A percentile compares a stretch with the other conserved stretches of the same genome.
These are phyloP conservation scores for Boechera divaricarpa DNA, from an alignment of 345 rosid species.

Conservation along the genomic window DNA sequence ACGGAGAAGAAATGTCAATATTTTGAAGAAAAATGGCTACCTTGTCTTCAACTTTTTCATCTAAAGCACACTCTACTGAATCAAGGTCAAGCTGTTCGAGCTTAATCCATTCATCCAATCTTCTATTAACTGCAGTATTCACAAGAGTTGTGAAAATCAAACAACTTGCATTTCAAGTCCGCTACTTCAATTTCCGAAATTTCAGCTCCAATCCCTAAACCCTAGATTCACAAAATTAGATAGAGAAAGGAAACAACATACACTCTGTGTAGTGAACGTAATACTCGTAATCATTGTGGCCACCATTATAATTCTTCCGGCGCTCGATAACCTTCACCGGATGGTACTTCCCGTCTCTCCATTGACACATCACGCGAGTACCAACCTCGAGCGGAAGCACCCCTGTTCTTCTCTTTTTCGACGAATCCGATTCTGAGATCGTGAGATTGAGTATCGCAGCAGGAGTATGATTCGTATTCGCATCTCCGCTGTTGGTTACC, in stretches of 20 bases:
- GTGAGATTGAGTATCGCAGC: conserved; percentile 26
- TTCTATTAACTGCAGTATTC: conserved; percentile 76
- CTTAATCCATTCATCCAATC: conserved; percentile 98
- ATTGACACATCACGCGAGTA: conserved; percentile 92
- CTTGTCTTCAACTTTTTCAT: conserved; percentile 99
- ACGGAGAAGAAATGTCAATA: background rate
- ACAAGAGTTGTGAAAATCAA: conserved; percentile 1
- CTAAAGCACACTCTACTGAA: conserved; percentile 90
- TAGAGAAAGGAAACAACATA: conserved; percentile 45
- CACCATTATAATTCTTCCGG: conserved; percentile 60
- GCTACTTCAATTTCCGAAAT: background rate
- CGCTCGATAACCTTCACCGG: conserved; percentile 98
- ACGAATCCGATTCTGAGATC: conserved; percentile 55
- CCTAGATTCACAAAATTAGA: conserved; percentile 32
- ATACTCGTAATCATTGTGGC: conserved; percentile 81
- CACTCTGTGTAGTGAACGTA: conserved; percentile 99
- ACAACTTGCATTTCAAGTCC: background rate
- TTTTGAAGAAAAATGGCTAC: conserved; percentile 45
- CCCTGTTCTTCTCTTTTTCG: conserved; percentile 67
- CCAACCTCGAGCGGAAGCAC: conserved; percentile 92
- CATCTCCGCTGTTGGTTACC: conserved; percentile 34
- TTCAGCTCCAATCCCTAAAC: conserved; percentile 29
- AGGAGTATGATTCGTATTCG: conserved; percentile 32
- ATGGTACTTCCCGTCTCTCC: conserved; percentile 96
- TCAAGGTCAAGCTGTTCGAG: conserved; percentile 93